These are phyloP conservation scores for Gastrodia elata DNA, from an alignment of 106 monocot species.

Conservation along the genomic window DNA sequence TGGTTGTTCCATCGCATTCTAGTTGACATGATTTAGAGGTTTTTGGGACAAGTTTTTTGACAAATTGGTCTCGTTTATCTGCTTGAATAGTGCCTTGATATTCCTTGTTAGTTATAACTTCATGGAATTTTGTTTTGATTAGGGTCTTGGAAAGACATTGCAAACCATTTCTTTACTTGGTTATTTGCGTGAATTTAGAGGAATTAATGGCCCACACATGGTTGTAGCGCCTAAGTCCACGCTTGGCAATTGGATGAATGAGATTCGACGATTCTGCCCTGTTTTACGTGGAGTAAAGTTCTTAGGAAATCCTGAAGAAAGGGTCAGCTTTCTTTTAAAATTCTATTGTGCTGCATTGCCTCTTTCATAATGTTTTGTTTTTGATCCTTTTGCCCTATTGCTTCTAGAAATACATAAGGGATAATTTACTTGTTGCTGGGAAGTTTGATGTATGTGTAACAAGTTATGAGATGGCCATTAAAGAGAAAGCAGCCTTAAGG, in stretches of 20 bases:
- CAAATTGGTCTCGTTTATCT: not conserved
- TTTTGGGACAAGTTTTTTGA: not conserved
- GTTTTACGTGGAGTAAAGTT: slow-evolving; percentile 76
- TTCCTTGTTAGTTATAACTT: not conserved
- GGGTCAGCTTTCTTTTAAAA: slow-evolving; percentile 33
- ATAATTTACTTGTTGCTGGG: slow-evolving; percentile 53
- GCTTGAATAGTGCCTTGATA: not conserved
- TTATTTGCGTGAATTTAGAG: slow-evolving; percentile 85
- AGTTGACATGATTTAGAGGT: not conserved
- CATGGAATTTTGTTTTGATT: not conserved
- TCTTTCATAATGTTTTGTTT: not conserved
- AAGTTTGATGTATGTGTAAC: slow-evolving; percentile 71
- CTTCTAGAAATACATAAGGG: slow-evolving; percentile 52
- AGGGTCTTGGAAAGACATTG: slow-evolving; percentile 98
- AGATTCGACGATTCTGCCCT: slow-evolving; percentile 85
- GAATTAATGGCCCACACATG: slow-evolving; percentile 96
- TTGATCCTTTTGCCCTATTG: not conserved
- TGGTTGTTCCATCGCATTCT: not conserved
- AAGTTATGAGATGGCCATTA: slow-evolving; percentile 76
- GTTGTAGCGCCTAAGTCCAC: slow-evolving; percentile 96
- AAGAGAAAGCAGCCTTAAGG: slow-evolving; percentile 48
- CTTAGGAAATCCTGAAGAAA: slow-evolving; percentile 90
- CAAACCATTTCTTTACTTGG: slow-evolving; percentile 89
- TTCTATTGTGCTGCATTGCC: not conserved
- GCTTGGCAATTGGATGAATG: slow-evolving; percentile 96